A percentile compares a stretch with the other conserved stretches of the same genome.
Evolutionary conservation across 371 early-diverging fungal genomes (phyloP).

Genomic region (Mortierella sp.): DNA sequence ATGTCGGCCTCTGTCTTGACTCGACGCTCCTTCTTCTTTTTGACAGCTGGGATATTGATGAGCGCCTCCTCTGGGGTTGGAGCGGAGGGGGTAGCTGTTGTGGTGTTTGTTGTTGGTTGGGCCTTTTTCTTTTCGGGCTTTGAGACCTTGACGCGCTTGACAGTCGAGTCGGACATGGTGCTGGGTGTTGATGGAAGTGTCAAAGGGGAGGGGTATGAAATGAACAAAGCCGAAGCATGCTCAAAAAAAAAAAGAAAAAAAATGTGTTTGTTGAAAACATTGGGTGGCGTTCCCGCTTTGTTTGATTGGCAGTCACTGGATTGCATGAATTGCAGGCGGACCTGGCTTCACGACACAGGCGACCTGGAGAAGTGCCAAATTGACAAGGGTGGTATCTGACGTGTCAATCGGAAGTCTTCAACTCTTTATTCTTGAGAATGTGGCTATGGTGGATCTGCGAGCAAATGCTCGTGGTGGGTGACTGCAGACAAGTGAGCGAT

Average conservation of each 20-base stretch:
- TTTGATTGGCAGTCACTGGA: neutral
- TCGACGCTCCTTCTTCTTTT: slow-evolving; percentile 56
- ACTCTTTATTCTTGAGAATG: too few relatives aligned
- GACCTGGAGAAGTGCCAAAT: too few relatives aligned
- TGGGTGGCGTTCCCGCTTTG: neutral
- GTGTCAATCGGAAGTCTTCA: too few relatives aligned
- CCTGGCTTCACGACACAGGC: too few relatives aligned
- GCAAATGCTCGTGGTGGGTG: too few relatives aligned
- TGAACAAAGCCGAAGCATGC: neutral
- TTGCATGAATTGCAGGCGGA: too few relatives aligned
- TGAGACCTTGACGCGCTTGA: slow-evolving; percentile 36
- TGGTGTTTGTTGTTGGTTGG: neutral
- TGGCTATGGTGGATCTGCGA: too few relatives aligned
- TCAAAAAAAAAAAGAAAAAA: neutral
- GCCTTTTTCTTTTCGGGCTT: slow-evolving; percentile 54
- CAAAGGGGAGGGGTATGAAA: neutral
- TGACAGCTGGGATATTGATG: slow-evolving; percentile 51
- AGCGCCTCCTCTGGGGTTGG: slow-evolving; percentile 23
- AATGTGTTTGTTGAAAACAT: slow-evolving; percentile 2
- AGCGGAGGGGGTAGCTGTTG: neutral
- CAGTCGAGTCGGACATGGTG: slow-evolving; percentile 43
- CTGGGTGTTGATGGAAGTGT: neutral
- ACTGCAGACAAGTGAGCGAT: too few relatives aligned
- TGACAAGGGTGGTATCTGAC: too few relatives aligned
- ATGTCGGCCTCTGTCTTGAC: slow-evolving; percentile 55